Conservation (phyloP, 352 stramenopile genomes). For the Globisporangium spinosum region DNA sequence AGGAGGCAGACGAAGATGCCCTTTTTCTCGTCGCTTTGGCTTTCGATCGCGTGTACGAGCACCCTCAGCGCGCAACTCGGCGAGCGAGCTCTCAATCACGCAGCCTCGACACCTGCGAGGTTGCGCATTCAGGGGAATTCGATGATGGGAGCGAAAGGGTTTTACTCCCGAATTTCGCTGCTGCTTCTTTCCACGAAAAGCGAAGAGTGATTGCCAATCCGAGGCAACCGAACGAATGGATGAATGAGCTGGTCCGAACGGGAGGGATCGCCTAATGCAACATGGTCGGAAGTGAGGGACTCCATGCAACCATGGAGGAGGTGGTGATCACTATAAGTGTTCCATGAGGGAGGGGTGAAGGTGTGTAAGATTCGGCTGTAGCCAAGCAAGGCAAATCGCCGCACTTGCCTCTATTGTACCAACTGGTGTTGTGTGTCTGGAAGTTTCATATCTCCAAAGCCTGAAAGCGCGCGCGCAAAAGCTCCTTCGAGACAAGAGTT, state of each 20-base stretch:
- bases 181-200: constrained; percentile 1
- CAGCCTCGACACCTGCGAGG: not conserved
- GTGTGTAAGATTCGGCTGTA: not conserved
- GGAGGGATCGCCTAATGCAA: not conserved
- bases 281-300: not conserved
- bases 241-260: not conserved
- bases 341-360: too few relatives aligned
- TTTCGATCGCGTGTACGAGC: not conserved
- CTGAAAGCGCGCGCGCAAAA: not conserved
- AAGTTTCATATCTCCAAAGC: not conserved
- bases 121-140: not conserved
- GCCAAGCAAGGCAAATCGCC: not conserved
- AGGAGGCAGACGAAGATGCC: not conserved
- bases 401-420: not conserved
- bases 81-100: not conserved
- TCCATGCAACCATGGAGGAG: not conserved
- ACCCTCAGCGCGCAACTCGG: not conserved
- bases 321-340: not conserved
- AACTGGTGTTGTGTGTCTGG: not conserved
- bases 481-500: not conserved
- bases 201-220: not conserved
- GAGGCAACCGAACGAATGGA: not conserved
- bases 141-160: not conserved
- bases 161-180: not conserved
- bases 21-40: not conserved